Base-by-base conservation (phyloP, 2,329 filamentous ascomycete species). In the Geosmithia morbida region DNA sequence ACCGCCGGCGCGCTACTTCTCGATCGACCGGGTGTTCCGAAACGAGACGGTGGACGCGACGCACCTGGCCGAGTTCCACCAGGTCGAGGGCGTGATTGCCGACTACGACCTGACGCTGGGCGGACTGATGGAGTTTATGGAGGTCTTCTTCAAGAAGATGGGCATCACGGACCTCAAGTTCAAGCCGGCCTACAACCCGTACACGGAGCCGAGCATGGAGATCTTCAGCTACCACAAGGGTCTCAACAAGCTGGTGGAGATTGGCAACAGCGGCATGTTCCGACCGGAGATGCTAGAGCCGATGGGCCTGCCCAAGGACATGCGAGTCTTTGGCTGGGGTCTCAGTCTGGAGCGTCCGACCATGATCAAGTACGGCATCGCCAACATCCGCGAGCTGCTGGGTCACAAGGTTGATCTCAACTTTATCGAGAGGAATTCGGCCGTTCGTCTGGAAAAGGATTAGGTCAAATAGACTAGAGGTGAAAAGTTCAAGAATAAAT, bases 181-280 rank as follows among this genome's bases (percentile, higher is more conserved):
- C 80, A 98, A 98, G 73, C 92, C 92, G 17, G 92, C 92, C 1
- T 62, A 94, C 70, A 94, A 95, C 68, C 87, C 86, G 1, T 89
- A 94, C 71, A 95, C 88, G 26, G 92, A 98, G 68, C 89, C 92
- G 29, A 85, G 83, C 61, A 94, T 98, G 88, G 92, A 98, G 67
- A 94, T 98, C 55, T 98, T 97, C 69, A 87, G 86, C 54, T 97
- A 83, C 71, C 92, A 97, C 72, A 78, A 83, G 58, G 90, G 88
- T 3, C 70, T 96, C 45, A 79, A 79, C 58, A 94, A 94, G 71
- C 83, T 94, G 69, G 87, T 97, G 22, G 92, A 97, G 70, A 97
- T 97, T 61, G 92, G 92, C 50, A 97, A 98, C 70, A 90, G 84
- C 57, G 92, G 92, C 53, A 97, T 98, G 89, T 98, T 98, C 80